Evolutionary conservation across 345 rosid genomes (phyloP).

Genomic region (Pistacia integerrima): DNA sequence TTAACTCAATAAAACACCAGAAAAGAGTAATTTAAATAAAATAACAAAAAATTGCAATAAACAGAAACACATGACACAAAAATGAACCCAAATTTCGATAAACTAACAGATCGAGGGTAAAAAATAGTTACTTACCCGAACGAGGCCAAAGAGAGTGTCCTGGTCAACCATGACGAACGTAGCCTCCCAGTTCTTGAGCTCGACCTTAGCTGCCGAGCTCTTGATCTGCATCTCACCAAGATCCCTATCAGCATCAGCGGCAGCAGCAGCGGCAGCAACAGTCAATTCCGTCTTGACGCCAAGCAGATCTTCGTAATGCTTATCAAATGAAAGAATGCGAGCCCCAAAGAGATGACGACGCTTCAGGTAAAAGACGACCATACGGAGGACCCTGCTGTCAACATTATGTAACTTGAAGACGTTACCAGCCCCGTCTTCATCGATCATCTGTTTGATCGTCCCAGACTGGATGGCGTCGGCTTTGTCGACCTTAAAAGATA

Average conservation of each 20-base stretch:
- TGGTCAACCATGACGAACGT: slow-evolving; percentile 52
- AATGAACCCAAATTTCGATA: background rate
- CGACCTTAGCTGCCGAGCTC: background rate
- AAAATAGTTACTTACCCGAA: slow-evolving; percentile 31
- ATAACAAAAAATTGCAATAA: no score
- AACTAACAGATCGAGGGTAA: background rate
- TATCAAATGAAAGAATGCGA: no score
- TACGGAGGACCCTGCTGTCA: slow-evolving; percentile 55
- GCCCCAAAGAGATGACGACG: no score
- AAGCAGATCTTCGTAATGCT: background rate
- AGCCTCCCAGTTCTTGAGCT: slow-evolving; percentile 54
- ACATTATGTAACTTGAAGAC: slow-evolving; percentile 57
- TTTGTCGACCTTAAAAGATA: slow-evolving; percentile 61
- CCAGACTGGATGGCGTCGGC: slow-evolving; percentile 64
- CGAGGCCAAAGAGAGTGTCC: slow-evolving; percentile 51
- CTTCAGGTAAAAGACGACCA: slow-evolving; percentile 62
- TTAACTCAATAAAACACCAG: no score
- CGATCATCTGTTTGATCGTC: slow-evolving; percentile 68
- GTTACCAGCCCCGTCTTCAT: slow-evolving; percentile 58
- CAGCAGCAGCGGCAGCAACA: background rate
- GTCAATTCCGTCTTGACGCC: no score
- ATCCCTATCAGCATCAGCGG: no score
- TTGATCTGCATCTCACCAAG: slow-evolving; percentile 15
- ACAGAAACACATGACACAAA: background rate
- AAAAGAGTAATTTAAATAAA: no score